phyloP scores from a whole-genome alignment of 257 asterid genomes.

The Jacaranda copaia region DNA sequence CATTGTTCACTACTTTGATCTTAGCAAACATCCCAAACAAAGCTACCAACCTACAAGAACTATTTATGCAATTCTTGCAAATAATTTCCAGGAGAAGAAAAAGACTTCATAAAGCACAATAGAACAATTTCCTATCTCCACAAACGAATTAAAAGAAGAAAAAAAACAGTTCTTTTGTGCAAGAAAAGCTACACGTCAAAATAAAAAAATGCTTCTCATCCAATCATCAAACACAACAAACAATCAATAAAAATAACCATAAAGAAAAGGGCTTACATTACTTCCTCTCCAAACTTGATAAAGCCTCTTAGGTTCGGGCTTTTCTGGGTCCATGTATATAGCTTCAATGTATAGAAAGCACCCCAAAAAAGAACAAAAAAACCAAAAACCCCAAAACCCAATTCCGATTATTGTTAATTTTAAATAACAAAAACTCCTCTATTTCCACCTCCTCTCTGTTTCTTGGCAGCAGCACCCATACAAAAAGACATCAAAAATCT shows the following conservation, averaged over 20 bases:
- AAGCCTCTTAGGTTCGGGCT: conserved; percentile 61
- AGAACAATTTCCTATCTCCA: not conserved
- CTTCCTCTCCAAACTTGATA: conserved; percentile 86
- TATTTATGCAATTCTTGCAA: not conserved
- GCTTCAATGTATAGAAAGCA: not conserved
- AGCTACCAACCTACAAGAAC: not conserved
- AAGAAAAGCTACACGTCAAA: conserved; percentile 23
- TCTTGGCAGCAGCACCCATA: conserved; percentile 36
- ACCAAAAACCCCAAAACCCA: conserved; percentile 41
- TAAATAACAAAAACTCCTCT: conserved; percentile 23
- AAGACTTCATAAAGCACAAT: not conserved
- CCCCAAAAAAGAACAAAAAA: not conserved
- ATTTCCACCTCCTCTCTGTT: conserved; percentile 30
- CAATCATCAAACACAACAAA: conserved; percentile 14
- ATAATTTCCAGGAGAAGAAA: not conserved
- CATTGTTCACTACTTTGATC: conserved; percentile 1
- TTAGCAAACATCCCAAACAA: not conserved
- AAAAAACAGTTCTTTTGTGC: not conserved
- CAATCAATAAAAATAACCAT: conserved; percentile 3
- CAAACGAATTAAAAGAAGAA: too few relatives aligned
- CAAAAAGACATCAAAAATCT: conserved; percentile 33
- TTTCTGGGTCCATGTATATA: conserved; percentile 67
- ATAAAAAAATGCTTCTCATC: conserved; percentile 27
- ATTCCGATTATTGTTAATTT: conserved; percentile 6
- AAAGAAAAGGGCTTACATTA: conserved; percentile 59